phyloP scores from a whole-genome alignment of 176 grass and related monocot genomes.

The Zizania latifolia region DNA sequence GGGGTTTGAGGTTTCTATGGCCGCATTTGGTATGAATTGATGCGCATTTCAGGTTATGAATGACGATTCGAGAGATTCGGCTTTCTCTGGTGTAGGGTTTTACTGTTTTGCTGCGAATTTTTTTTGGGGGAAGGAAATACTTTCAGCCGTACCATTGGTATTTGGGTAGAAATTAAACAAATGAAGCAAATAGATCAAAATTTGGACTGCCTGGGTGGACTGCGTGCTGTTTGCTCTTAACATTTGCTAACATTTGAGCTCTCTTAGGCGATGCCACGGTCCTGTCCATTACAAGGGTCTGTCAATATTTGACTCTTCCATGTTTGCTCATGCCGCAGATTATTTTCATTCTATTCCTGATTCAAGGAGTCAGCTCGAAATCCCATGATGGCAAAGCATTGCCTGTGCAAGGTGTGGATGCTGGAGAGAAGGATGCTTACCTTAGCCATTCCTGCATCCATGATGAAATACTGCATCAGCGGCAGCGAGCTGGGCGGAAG shows the following conservation, averaged over 20 bases:
- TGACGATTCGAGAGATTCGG: slow-evolving; percentile 8
- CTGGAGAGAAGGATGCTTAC: slow-evolving; percentile 59
- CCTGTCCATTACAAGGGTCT: no score
- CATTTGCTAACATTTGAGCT: background rate
- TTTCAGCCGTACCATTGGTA: background rate
- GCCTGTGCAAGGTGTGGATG: slow-evolving; percentile 33
- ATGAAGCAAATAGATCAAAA: background rate
- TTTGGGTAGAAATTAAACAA: background rate
- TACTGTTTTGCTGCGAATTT: background rate
- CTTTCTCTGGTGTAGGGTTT: slow-evolving; percentile 23
- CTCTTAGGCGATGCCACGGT: background rate
- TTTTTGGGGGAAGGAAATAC: background rate
- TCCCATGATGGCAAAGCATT: slow-evolving; percentile 35
- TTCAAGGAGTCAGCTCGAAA: slow-evolving; percentile 32
- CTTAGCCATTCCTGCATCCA: slow-evolving; percentile 97
- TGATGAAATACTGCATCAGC: slow-evolving; percentile 89
- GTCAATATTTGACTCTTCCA: background rate
- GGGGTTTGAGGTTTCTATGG: background rate
- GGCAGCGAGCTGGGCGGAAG: slow-evolving; percentile 63
- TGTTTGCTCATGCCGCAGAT: slow-evolving; percentile 40
- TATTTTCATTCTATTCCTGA: slow-evolving; percentile 61
- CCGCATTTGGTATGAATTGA: background rate
- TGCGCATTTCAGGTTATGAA: background rate
- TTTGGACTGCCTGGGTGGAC: background rate
- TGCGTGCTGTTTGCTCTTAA: background rate